Evolutionary conservation across 257 asterid species (phyloP).

Genomic region (Plantago major): DNA sequence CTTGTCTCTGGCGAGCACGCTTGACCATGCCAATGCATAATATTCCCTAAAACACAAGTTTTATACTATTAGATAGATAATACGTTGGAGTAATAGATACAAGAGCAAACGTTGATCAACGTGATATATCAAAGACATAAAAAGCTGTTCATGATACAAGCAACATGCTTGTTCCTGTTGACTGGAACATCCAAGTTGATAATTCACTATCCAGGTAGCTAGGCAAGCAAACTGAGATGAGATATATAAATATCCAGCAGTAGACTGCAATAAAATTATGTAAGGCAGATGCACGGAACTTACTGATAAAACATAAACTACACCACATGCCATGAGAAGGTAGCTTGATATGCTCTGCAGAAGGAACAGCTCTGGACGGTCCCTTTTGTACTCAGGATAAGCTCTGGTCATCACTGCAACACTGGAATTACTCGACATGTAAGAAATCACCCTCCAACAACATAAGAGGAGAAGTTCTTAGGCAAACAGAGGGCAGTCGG

Average conservation of each 20-base stretch:
- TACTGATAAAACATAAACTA: conserved; percentile 64
- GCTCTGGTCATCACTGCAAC: conserved; percentile 99
- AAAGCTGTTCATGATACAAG: not conserved
- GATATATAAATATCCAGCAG: not conserved
- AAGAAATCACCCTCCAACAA: conserved; percentile 11
- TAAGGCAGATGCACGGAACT: conserved; percentile 26
- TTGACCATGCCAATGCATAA: conserved; percentile 78
- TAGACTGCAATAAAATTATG: conserved; percentile 10
- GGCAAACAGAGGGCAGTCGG: not conserved
- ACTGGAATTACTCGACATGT: conserved; percentile 32
- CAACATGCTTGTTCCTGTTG: too few species aligned
- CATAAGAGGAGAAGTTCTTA: conserved; percentile 8
- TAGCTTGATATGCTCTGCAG: conserved; percentile 85
- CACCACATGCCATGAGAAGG: conserved; percentile 82
- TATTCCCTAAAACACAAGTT: conserved; percentile 49
- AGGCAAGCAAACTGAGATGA: too few species aligned
- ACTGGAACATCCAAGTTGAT: too few species aligned
- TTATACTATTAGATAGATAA: not conserved
- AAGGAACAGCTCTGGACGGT: conserved; percentile 59
- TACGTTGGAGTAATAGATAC: not conserved
- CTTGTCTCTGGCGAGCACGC: conserved; percentile 78
- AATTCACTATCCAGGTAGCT: too few species aligned
- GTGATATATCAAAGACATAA: conserved; percentile 1
- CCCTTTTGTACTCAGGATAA: conserved; percentile 60
- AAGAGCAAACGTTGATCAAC: conserved; percentile 7